A percentile compares a stretch with the other conserved stretches of the same genome.
These are phyloP conservation scores for Tilletia caries DNA, from an alignment of 1,284 basidiomycete genomes.

Conservation along the genomic window DNA sequence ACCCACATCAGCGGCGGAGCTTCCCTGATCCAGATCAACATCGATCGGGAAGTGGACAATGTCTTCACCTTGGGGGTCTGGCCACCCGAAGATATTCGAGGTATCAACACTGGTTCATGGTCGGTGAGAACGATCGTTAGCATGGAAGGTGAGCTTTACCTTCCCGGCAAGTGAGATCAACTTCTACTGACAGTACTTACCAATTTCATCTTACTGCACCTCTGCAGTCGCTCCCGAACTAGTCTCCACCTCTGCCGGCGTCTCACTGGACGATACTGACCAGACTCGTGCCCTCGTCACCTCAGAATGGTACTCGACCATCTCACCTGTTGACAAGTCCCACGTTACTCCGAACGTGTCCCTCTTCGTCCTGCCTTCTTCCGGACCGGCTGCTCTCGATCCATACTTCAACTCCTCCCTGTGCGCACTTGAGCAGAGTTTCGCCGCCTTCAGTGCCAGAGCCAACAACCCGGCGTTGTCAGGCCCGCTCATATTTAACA, in stretches of 20 bases:
- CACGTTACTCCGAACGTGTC: slow-evolving; percentile 30
- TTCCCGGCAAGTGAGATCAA: slow-evolving; percentile 25
- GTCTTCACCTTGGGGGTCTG: slow-evolving; percentile 21
- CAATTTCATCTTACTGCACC: neutral
- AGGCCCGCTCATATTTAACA: slow-evolving; percentile 8
- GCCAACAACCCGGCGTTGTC: neutral
- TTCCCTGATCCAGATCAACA: slow-evolving; percentile 26
- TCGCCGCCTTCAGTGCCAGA: slow-evolving; percentile 19
- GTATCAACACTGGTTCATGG: neutral
- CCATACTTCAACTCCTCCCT: slow-evolving; percentile 48
- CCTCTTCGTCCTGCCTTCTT: slow-evolving; percentile 43
- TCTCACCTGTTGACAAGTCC: slow-evolving; percentile 17
- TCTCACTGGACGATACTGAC: slow-evolving; percentile 51
- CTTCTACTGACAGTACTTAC: neutral
- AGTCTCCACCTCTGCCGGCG: slow-evolving; percentile 17
- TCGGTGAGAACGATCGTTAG: slow-evolving; percentile 16
- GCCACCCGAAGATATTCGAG: slow-evolving; percentile 14
- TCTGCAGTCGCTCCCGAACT: slow-evolving; percentile 9
- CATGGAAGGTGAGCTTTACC: slow-evolving; percentile 28
- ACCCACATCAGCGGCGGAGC: slow-evolving; percentile 30
- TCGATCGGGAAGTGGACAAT: slow-evolving; percentile 23
- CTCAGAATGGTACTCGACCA: slow-evolving; percentile 43
- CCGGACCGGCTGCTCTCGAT: slow-evolving; percentile 29
- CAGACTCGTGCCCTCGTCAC: slow-evolving; percentile 46
- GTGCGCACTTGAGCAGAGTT: slow-evolving; percentile 48